phyloP scores from a whole-genome alignment of 257 asterid genomes.

The Nicotiana undulata region DNA sequence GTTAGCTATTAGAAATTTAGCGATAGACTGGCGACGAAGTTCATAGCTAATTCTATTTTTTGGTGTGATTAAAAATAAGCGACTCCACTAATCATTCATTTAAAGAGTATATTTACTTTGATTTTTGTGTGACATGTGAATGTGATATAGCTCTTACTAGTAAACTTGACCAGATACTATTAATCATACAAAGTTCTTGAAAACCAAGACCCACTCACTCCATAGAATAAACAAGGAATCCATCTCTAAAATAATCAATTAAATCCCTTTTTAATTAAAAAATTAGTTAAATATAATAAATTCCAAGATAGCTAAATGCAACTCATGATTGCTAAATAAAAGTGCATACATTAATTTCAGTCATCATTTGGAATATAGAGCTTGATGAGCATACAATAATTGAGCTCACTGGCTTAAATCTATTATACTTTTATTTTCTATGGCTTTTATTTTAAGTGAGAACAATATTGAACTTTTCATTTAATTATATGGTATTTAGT shows the following conservation, averaged over 20 bases:
- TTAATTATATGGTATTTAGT: too few relatives aligned
- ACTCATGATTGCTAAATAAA: constrained; percentile 37
- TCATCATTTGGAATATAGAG: constrained; percentile 16
- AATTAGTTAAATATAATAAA: neutral
- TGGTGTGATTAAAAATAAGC: too few relatives aligned
- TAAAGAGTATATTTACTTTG: neutral
- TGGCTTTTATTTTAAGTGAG: too few relatives aligned
- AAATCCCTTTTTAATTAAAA: neutral
- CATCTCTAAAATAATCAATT: neutral
- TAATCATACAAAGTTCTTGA: neutral
- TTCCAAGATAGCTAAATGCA: constrained; percentile 10
- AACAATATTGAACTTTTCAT: neutral
- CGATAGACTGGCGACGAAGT: too few relatives aligned
- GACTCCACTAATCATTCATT: neutral
- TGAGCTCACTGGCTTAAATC: constrained; percentile 25
- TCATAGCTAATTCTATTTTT: too few relatives aligned
- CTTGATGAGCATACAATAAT: constrained; percentile 32
- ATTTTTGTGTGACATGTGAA: neutral
- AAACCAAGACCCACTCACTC: neutral
- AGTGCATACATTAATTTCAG: constrained; percentile 28
- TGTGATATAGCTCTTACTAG: too few relatives aligned
- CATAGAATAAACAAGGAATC: neutral
- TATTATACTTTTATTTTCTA: neutral
- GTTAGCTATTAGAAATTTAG: too few relatives aligned
- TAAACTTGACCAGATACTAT: neutral